Evolutionary conservation across 2,329 filamentous ascomycete species (phyloP), one percentile per base, ranked within the genome.

Genomic region (Botryotinia narcissicola): DNA sequence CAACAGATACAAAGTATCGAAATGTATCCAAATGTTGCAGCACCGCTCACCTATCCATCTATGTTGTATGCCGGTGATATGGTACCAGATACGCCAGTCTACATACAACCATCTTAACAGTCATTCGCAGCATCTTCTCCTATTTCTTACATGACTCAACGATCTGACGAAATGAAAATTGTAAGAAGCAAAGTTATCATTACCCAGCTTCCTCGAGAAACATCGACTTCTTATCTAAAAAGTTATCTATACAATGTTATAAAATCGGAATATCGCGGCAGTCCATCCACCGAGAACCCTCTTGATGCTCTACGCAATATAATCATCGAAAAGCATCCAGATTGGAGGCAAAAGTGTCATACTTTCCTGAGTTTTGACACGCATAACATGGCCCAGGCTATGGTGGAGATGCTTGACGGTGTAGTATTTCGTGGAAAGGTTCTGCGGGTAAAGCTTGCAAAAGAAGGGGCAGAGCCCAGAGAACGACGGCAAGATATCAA

Each of bases 161-260:
- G 32, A 20, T 67, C n/a, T 20, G n/a, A 71, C 1, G 59, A 12
- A 18, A 44, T 69, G 66, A 60, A 70, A 1, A 51, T 74, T 29
- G 60, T 77, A 3, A 54, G 73, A 29, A 72, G 77, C 22, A 79
- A 78, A 62, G 73, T 80, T 8, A 76, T 80, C 14, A 76, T 80
- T 42, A 79, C 74, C 4, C 69, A 64, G 44, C 74, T 79, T 1
- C 73, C 77, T 0, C 70, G 59, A 16, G 35, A 37, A 1, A 71
- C 68, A 1, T 73, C 72, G 3, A 57, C 71, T 40, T 42, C 35
- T 7, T 62, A 74, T 22, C 68, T 79, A 0, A 57, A 63, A 59
- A 54, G 51, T 2, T 72, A 78, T 5, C 70, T 79, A 10, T 35
- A 63, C 9, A 35, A 25, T 3, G 6, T 18, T 10, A 66, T 71